A percentile compares a stretch with the other conserved stretches of the same genome.
These are phyloP conservation scores for Fereydounia khargensis DNA, from an alignment of 1,284 basidiomycete genomes.

Conservation along the genomic window DNA sequence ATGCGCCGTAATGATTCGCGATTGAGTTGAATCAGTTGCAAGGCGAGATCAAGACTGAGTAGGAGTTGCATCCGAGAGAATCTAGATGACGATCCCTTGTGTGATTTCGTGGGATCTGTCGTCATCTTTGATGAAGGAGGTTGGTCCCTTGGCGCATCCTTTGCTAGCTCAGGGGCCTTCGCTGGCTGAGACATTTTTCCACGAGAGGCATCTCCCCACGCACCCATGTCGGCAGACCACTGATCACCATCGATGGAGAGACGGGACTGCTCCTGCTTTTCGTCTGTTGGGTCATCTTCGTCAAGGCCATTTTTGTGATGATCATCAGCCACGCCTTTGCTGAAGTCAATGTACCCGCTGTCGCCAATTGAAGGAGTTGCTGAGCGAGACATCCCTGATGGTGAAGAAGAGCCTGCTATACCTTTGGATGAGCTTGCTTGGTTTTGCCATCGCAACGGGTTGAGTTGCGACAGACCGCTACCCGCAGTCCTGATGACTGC, in stretches of 20 bases:
- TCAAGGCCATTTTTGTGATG: constrained; percentile 31
- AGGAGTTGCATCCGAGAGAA: constrained; percentile 62
- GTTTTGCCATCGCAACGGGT: constrained; percentile 41
- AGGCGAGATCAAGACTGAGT: constrained; percentile 82
- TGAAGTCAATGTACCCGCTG: constrained; percentile 42
- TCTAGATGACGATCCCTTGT: background rate
- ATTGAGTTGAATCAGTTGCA: constrained; percentile 87
- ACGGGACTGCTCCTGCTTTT: background rate
- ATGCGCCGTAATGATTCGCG: constrained; percentile 86
- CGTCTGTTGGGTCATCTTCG: constrained; percentile 7
- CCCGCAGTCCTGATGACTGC: constrained; percentile 43
- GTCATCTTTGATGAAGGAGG: no score
- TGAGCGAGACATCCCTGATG: background rate
- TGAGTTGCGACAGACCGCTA: constrained; percentile 31
- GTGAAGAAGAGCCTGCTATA: background rate
- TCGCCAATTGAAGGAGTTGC: constrained; percentile 1
- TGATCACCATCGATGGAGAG: background rate
- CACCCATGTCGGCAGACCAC: background rate
- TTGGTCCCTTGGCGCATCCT: no score
- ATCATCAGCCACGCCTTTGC: constrained; percentile 22
- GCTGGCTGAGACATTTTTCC: background rate
- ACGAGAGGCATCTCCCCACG: background rate
- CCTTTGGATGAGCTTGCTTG: constrained; percentile 1
- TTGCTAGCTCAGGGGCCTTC: background rate
- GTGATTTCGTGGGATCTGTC: no score